Evolutionary conservation across 768 basidiomycete species (phyloP), one percentile per base, ranked within the genome.

Genomic region (Tulasnella sp.): DNA sequence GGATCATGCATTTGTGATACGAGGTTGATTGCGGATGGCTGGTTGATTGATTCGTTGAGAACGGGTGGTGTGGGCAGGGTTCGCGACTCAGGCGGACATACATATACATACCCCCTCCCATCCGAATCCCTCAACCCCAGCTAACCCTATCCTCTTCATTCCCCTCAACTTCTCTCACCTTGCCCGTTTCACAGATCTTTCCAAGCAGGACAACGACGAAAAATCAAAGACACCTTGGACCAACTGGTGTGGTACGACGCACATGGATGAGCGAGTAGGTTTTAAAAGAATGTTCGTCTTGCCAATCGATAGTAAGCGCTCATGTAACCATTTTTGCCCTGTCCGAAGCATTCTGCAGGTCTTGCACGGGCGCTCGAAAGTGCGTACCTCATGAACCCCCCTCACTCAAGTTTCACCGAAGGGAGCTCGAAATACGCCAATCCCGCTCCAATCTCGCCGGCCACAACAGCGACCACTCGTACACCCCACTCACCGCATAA

Each of bases 161-260:
- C 40, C 58, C 12, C 31, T 42, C 64, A 12, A 28, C 41, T 28
- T 76, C 77, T 54, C 76, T 64, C 44, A 58, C 50, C 64, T 60
- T 44, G 31, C 1, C 34, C n/a, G 7, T 42, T 24, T 58, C 58
- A 80, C 76, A 84, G 82, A 82, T 80, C 89, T 85, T 16, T 88
- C 89, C 76, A 88, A 88, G 50, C 87, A 86, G 12, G 93, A 95
- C 88, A 94, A 94, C 83, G 92, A 95, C 85, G 93, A 94, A 85
- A 85, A 86, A 58, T 86, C 89, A 85, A 95, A 93, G 86, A 92
- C 93, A 0, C 86, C 88, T 44, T 96, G 94, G 95, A 89, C 94
- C 1, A 96, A 95, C 84, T 96, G 95, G 94, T 96, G 95, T 86
- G 93, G 93, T 79, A 95, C 95, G 0, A 92, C 92, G 4, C 85